Conservation (phyloP, 2,329 filamentous ascomycete genomes). For the Escovopsis sp. region DNA sequence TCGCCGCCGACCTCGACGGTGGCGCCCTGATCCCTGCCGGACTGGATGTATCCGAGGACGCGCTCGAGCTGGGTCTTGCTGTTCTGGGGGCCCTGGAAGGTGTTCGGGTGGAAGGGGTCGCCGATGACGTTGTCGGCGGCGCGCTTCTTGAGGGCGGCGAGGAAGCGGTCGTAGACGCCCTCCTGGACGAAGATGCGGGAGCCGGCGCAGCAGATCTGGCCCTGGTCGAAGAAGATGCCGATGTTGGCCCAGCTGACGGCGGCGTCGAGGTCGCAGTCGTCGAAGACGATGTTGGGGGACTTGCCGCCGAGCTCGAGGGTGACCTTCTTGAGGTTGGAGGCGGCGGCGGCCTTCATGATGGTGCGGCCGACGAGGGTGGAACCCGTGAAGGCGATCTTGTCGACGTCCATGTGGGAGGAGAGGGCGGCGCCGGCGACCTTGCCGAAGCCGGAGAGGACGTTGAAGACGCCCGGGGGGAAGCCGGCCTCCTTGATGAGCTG, state of each 20-base stretch:
- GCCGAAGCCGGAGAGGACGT: conserved; percentile 65
- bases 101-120: conserved; percentile 63
- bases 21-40: conserved; percentile 43
- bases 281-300: conserved; percentile 67
- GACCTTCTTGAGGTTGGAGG: conserved; percentile 69
- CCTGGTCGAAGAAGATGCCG: conserved; percentile 51
- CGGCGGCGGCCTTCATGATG: conserved; percentile 68
- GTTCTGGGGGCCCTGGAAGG: conserved; percentile 82
- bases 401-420: conserved; percentile 60
- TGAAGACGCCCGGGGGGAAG: conserved; percentile 63
- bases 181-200: conserved; percentile 80
- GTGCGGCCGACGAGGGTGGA: conserved; percentile 57
- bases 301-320: conserved; percentile 69
- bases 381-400: conserved; percentile 75
- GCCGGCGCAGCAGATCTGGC: conserved; percentile 57
- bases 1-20: conserved; percentile 39
- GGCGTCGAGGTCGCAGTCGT: conserved; percentile 63
- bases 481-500: conserved; percentile 48
- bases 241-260: conserved; percentile 67
- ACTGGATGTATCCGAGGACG: conserved; percentile 70
- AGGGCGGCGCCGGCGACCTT: conserved; percentile 65
- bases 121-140: conserved; percentile 62
- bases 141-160: conserved; percentile 64
- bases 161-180: conserved; percentile 74
- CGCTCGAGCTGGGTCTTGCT: conserved; percentile 75